Evolutionary conservation across 1,139 yeast genomes (phyloP).

Genomic region (Groenewaldozyma auringiensis): DNA sequence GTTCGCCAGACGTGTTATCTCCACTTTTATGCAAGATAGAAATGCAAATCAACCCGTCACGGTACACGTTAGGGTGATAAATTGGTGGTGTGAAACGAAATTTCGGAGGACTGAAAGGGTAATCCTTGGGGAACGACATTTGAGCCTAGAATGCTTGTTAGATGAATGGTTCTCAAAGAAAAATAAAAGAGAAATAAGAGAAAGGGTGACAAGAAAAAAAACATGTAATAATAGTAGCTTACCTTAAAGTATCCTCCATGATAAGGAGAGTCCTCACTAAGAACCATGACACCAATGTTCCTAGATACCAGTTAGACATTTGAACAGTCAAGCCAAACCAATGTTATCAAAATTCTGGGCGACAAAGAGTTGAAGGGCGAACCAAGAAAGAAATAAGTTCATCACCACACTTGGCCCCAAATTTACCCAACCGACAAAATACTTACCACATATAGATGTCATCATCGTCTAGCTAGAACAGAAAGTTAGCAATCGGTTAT

Average conservation of each 20-base stretch:
- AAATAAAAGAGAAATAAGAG: neutral
- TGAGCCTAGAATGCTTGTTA: slow-evolving; percentile 44
- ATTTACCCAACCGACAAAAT: too few relatives aligned
- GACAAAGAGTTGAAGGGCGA: too few relatives aligned
- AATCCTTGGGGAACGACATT: slow-evolving; percentile 86
- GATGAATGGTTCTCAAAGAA: too few relatives aligned
- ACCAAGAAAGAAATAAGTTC: too few relatives aligned
- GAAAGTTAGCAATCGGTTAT: slow-evolving; percentile 1
- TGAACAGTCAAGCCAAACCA: too few relatives aligned
- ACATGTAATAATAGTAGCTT: neutral
- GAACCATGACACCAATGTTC: slow-evolving; percentile 91
- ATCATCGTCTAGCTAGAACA: slow-evolving; percentile 59
- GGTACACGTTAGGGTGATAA: slow-evolving; percentile 89
- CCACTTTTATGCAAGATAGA: slow-evolving; percentile 88
- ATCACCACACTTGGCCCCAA: too few relatives aligned
- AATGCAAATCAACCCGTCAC: slow-evolving; percentile 88
- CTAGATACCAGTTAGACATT: slow-evolving; percentile 11
- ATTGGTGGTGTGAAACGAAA: slow-evolving; percentile 92
- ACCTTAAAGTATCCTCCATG: slow-evolving; percentile 89
- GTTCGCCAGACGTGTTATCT: slow-evolving; percentile 82
- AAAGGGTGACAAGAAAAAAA: neutral
- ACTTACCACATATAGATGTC: slow-evolving; percentile 69
- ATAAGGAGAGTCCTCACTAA: slow-evolving; percentile 81
- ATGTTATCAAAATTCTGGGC: too few relatives aligned
- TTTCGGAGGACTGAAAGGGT: slow-evolving; percentile 86